These are phyloP conservation scores for Pseudogymnoascus sp. DNA, from an alignment of 2,329 filamentous ascomycete species.

Conservation along the genomic window DNA sequence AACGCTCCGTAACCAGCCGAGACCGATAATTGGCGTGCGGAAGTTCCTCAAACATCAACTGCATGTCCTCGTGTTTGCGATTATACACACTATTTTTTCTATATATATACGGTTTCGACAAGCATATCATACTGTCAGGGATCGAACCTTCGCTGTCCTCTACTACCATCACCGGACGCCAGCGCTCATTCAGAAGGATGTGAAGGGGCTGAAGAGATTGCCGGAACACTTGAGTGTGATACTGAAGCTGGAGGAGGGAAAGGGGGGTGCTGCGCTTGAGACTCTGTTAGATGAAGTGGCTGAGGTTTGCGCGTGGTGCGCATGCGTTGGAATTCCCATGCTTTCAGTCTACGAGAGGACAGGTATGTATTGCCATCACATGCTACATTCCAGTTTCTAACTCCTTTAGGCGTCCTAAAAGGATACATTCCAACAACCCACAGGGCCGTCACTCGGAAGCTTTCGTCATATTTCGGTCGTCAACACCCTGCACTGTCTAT, in stretches of 20 bases:
- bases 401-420: slow-evolving; percentile 68
- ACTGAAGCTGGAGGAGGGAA: slow-evolving; percentile 63
- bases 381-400: slow-evolving; percentile 15
- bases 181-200: slow-evolving; percentile 82
- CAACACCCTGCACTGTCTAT: slow-evolving; percentile 65
- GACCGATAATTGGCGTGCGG: slow-evolving; percentile 44
- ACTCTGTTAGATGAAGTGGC: slow-evolving; percentile 82
- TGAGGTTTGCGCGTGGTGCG: slow-evolving; percentile 88
- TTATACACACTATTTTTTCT: slow-evolving; percentile 77
- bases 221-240: slow-evolving; percentile 86
- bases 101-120: slow-evolving; percentile 78
- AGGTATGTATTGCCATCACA: slow-evolving; percentile 47
- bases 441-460: slow-evolving; percentile 67
- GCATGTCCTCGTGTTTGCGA: slow-evolving; percentile 58
- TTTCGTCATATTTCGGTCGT: slow-evolving; percentile 80
- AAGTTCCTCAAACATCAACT: slow-evolving; percentile 56
- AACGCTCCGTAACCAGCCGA: slow-evolving; percentile 21
- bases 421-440: slow-evolving; percentile 81
- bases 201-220: slow-evolving; percentile 63
- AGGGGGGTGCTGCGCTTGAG: slow-evolving; percentile 68
- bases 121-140: slow-evolving; percentile 69
- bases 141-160: slow-evolving; percentile 71
- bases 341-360: slow-evolving; percentile 89
- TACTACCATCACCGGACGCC: slow-evolving; percentile 96
- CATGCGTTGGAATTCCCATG: slow-evolving; percentile 77